Base-by-base conservation (phyloP, 2,329 filamentous ascomycete species). In the Diplocarpon mali region DNA sequence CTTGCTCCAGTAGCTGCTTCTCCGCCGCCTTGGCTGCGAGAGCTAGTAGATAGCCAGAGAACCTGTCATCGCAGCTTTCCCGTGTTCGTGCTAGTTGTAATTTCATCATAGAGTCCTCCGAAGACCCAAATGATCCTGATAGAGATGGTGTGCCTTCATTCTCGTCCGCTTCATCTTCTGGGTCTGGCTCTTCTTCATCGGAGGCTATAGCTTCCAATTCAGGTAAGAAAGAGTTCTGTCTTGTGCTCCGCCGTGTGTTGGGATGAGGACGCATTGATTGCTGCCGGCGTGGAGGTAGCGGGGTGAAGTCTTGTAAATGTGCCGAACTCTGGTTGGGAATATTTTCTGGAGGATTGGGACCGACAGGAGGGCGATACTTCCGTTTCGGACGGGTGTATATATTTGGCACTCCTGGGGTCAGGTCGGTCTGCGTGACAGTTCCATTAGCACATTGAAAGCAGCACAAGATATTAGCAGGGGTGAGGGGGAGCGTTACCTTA, bases 1-100 rank as follows among this genome's bases (percentile, higher is more conserved):
- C 84, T 82, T 47, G 80, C 76, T 64, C 88, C 50, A 83, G 78
- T 51, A 95, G 69, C 61, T 90, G 83, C 58, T 80, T 78, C 61
- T 92, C 81, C 8, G 84, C 85, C 58, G 87, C 82, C 58, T 80
- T 82, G 40, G 85, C 85, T 35, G 88, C 85, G 46, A 94, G 69
- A 45, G 84, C 79, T 47, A 94, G 73, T 44, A 95, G 67, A 62
- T 89, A 89, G 31, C 80, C 78, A 41, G 83, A 78, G 54, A 85
- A 83, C 51, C 76, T 75, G 50, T 85, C 84, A 58, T 92, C 85
- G 51, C 84, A 82, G 46, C 72, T 88, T 70, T 69, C 83, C 63
- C 67, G 80, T 71, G 46, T 75, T 70, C 51, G 69, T 67, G 60
- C 75, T 66, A 60, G 48, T 48, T 62, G 58, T 49, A 60, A 47